phyloP scores from a whole-genome alignment of 2,329 filamentous ascomycete genomes.

The Septoria petroselini region DNA sequence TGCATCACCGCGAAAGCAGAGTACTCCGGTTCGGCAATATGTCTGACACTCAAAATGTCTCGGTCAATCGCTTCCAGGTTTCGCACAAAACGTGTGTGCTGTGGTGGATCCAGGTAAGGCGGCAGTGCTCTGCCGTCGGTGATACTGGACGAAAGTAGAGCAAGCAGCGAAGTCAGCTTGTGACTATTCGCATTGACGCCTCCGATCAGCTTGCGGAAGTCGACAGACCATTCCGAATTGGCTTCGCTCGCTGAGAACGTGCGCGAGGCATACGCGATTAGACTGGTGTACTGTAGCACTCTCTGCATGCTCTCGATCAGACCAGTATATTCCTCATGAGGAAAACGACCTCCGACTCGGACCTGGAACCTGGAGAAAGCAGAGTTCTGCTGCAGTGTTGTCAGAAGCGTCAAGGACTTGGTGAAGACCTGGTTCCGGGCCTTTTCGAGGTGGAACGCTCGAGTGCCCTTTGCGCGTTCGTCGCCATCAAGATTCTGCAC shows the following conservation, averaged over 20 bases:
- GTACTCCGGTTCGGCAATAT: slow-evolving; percentile 63
- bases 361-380: slow-evolving; percentile 67
- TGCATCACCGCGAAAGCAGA: slow-evolving; percentile 68
- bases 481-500: slow-evolving; percentile 60
- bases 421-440: slow-evolving; percentile 60
- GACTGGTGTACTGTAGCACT: slow-evolving; percentile 64
- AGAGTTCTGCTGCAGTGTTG: slow-evolving; percentile 61
- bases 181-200: slow-evolving; percentile 60
- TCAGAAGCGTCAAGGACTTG: slow-evolving; percentile 64
- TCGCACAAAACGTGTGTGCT: slow-evolving; percentile 58
- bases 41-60: slow-evolving; percentile 60
- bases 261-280: slow-evolving; percentile 62
- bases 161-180: slow-evolving; percentile 64
- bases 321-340: slow-evolving; percentile 58
- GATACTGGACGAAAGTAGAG: slow-evolving; percentile 65
- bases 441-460: slow-evolving; percentile 56
- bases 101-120: slow-evolving; percentile 64
- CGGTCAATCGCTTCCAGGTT: slow-evolving; percentile 57
- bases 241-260: slow-evolving; percentile 44
- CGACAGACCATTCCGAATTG: slow-evolving; percentile 57
- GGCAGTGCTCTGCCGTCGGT: slow-evolving; percentile 65
- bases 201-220: slow-evolving; percentile 57
- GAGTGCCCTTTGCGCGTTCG: slow-evolving; percentile 46
- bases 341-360: slow-evolving; percentile 68
- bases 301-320: slow-evolving; percentile 60